A percentile compares a stretch with the other conserved stretches of the same genome.
These are phyloP conservation scores for Kuraishia molischiana DNA, from an alignment of 805 yeast genomes.

Conservation along the genomic window DNA sequence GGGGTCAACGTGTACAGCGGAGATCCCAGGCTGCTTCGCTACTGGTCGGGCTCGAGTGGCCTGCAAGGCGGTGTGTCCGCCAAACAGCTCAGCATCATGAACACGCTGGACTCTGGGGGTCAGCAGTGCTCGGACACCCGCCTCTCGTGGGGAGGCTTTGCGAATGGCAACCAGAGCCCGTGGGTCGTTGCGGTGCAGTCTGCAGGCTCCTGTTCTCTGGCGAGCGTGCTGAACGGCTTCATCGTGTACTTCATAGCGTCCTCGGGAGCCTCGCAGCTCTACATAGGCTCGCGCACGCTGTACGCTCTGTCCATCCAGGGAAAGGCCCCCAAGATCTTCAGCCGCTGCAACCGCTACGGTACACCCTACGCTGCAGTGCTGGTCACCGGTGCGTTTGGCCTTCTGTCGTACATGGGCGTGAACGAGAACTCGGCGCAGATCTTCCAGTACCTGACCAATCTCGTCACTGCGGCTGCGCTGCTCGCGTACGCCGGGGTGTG, in stretches of 20 bases:
- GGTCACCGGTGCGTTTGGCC: slow-evolving; percentile 42
- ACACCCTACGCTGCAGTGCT: slow-evolving; percentile 47
- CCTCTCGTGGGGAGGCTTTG: slow-evolving; percentile 11
- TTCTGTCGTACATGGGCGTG: slow-evolving; percentile 42
- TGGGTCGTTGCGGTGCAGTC: slow-evolving; percentile 39
- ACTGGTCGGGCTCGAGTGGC: slow-evolving; percentile 21
- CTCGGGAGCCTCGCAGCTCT: slow-evolving; percentile 39
- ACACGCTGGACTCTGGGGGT: slow-evolving; percentile 4
- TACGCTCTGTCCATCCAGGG: slow-evolving; percentile 38
- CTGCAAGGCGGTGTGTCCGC: slow-evolving; percentile 9
- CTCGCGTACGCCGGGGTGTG: slow-evolving; percentile 54
- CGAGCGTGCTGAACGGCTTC: slow-evolving; percentile 33
- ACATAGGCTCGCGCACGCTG: slow-evolving; percentile 33
- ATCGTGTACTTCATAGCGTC: slow-evolving; percentile 34
- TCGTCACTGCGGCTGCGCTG: slow-evolving; percentile 55
- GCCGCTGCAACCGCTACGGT: slow-evolving; percentile 34
- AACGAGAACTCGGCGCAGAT: slow-evolving; percentile 40
- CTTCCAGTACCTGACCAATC: slow-evolving; percentile 46
- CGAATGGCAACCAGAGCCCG: slow-evolving; percentile 33
- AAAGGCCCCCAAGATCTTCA: slow-evolving; percentile 31
- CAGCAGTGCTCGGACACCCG: background rate
- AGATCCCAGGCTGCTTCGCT: slow-evolving; percentile 50
- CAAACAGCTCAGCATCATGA: slow-evolving; percentile 3
- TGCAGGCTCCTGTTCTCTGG: slow-evolving; percentile 28
- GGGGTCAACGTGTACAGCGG: slow-evolving; percentile 58